phyloP scores from a whole-genome alignment of 2,329 filamentous ascomycete genomes.

The Lecanicillium sp. region DNA sequence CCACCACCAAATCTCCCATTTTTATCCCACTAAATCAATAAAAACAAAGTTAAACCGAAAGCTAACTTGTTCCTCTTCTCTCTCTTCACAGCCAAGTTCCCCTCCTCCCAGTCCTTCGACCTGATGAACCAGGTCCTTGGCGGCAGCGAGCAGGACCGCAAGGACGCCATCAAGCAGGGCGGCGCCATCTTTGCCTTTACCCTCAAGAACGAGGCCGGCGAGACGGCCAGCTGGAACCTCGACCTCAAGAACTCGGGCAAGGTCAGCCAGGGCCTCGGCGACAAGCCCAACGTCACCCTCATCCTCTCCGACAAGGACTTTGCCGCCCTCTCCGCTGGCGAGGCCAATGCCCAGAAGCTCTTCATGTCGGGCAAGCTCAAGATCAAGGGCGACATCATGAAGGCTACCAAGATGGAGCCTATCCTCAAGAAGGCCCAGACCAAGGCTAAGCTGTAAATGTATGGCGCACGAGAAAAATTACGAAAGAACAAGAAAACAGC shows the following conservation, averaged over 20 bases:
- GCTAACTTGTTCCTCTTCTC: slow-evolving; percentile 3
- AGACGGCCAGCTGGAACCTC: slow-evolving; percentile 84
- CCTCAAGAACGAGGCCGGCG: slow-evolving; percentile 76
- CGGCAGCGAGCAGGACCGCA: slow-evolving; percentile 61
- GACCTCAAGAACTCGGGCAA: slow-evolving; percentile 86
- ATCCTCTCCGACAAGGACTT: slow-evolving; percentile 81
- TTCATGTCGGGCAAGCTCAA: slow-evolving; percentile 99
- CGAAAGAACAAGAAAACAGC: no score
- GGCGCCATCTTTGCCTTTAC: slow-evolving; percentile 85
- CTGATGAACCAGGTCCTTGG: slow-evolving; percentile 67
- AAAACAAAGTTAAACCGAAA: neutral
- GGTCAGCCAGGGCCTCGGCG: slow-evolving; percentile 68
- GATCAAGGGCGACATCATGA: slow-evolving; percentile 97
- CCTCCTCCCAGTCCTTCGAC: slow-evolving; percentile 87
- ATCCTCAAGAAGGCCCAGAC: slow-evolving; percentile 81
- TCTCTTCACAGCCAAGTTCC: slow-evolving; percentile 65
- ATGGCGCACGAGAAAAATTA: no score
- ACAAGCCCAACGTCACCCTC: slow-evolving; percentile 85
- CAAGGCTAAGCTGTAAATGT: slow-evolving; percentile 72
- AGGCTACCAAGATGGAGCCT: slow-evolving; percentile 92
- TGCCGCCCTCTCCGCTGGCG: slow-evolving; percentile 69
- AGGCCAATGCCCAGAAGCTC: slow-evolving; percentile 87
- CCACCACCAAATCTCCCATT: neutral
- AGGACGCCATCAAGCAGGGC: slow-evolving; percentile 83
- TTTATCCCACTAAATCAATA: neutral